These are phyloP conservation scores for Metschnikowia peoriensis DNA, from an alignment of 805 yeast genomes.

Conservation along the genomic window DNA sequence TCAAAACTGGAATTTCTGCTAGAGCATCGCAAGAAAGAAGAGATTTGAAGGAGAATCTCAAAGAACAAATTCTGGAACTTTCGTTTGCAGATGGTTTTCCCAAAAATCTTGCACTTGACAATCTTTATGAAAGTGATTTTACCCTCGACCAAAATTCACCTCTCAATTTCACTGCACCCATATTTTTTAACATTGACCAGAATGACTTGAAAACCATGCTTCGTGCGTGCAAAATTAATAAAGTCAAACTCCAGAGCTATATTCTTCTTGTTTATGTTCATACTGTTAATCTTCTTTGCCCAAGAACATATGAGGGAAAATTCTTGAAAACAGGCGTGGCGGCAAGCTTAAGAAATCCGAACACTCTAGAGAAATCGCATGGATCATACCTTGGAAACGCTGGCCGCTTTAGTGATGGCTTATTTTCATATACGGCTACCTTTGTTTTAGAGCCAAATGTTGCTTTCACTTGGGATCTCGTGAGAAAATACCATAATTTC, in stretches of 20 bases:
- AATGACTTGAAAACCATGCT: neutral
- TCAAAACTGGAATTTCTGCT: slow-evolving; percentile 3
- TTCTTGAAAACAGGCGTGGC: slow-evolving; percentile 4
- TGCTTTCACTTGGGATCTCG: neutral
- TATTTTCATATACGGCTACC: neutral
- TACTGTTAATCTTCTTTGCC: slow-evolving; percentile 3
- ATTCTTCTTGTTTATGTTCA: slow-evolving; percentile 2
- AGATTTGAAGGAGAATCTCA: neutral
- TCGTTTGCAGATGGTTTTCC: neutral
- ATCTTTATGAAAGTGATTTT: slow-evolving; percentile 3
- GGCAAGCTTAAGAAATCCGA: slow-evolving; percentile 2
- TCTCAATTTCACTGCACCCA: neutral
- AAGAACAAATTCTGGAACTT: slow-evolving; percentile 1
- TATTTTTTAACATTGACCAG: slow-evolving; percentile 1
- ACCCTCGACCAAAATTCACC: slow-evolving; percentile 1
- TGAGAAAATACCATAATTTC: neutral
- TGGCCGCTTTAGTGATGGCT: neutral
- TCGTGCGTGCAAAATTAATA: slow-evolving; percentile 1
- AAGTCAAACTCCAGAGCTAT: slow-evolving; percentile 5
- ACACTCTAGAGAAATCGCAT: neutral
- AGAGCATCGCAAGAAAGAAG: neutral
- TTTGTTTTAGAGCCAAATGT: neutral
- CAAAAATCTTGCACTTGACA: neutral
- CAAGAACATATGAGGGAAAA: slow-evolving; percentile 3
- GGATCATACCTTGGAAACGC: neutral